Base-by-base conservation (phyloP, 306 rosid genomes). In the Inga oerstediana region DNA sequence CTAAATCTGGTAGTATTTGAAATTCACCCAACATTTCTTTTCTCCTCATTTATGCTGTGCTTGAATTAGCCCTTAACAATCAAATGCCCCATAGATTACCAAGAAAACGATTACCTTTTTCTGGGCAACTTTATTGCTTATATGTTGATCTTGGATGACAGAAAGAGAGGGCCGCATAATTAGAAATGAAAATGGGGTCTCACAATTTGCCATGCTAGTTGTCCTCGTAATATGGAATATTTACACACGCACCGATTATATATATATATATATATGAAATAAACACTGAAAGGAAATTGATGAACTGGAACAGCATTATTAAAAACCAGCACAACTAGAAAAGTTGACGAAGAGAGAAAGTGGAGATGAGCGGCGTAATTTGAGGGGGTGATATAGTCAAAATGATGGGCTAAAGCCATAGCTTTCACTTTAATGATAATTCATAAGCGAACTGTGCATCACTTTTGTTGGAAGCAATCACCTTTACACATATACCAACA, bases 401-500 rank as follows among this genome's bases (percentile, higher is more conserved):
- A 68, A 68, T 68, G 54, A 70, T 51, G 66, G 75, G 76, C 51
- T 67, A 68, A 51, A 41, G 80, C 68, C 44, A 52, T 19, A 43
- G 52, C 79, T 24, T 35, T 66, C 62, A 74, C 79, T 69, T 81
- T 78, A 81, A 71, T 80, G 71, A 76, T 71, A n/a, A 67, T 66
- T 58, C 52, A 44, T 71, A 32, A 24, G 54, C 22, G 54, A 76
- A 13, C 2, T n/a, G 51, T 59, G 52, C 22, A 3, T 58, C 68
- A 20, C 80, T 76, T 59, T 76, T 6, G 51, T 39, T 58, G 10
- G 51, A 76, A 58, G 80, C 54, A 77, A 74, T 74, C 20, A 20
- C 79, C 79, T 77, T 65, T 56, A 7, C 65, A 52, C 65, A 58
- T 3, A 19, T 20, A 82, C 84, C 62, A 86, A 77, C 83, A 86